Conservation (phyloP, 73 alveolate genomes). For the Tetrahymena malaccensis region DNA sequence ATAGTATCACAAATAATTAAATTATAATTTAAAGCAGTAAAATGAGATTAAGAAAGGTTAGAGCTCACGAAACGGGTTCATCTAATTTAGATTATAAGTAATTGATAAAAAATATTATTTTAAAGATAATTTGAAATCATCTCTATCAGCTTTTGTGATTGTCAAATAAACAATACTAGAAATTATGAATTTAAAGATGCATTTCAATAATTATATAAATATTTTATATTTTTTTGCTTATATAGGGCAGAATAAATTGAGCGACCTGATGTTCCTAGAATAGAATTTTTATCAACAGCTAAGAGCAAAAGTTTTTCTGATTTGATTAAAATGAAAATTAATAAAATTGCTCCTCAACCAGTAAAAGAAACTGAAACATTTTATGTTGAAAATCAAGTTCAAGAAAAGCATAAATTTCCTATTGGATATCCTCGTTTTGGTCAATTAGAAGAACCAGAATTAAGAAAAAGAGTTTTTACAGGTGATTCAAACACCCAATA, state of each 20-base stretch:
- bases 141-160: neutral
- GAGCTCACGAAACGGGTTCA: neutral
- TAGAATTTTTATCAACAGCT: constrained; percentile 24
- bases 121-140: neutral
- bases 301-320: constrained; percentile 13
- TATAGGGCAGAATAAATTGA: neutral
- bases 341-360: constrained; percentile 13
- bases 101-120: neutral
- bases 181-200: neutral
- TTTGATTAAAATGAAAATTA: constrained; percentile 8
- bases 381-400: neutral
- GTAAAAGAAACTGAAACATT: constrained; percentile 15
- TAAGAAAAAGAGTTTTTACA: constrained; percentile 33
- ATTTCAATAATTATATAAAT: neutral
- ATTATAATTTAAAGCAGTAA: neutral
- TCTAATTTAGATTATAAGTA: neutral
- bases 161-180: neutral
- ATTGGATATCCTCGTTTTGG: constrained; percentile 8
- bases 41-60: neutral
- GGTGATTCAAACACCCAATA: constrained; percentile 29
- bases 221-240: neutral
- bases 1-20: neutral
- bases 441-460: constrained; percentile 18
- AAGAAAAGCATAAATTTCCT: neutral
- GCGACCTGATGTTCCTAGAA: constrained; percentile 18